Evolutionary conservation across 345 rosid species (phyloP).

Genomic region (Rhodamnia rubescens): DNA sequence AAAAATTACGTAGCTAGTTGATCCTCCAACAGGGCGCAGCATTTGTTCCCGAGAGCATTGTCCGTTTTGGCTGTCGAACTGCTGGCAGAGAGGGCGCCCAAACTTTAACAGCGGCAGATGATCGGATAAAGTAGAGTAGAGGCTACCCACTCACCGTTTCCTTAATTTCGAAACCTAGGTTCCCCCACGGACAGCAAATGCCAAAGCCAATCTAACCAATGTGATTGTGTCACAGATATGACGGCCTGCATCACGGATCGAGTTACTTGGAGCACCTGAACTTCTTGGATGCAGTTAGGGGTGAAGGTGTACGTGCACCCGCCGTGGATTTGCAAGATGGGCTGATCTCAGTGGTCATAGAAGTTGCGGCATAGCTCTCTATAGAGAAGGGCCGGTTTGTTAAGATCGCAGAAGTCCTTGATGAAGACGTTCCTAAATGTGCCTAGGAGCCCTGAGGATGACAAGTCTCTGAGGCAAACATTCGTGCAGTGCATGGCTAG

Average conservation of each 20-base stretch:
- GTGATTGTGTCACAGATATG: constrained; percentile 35
- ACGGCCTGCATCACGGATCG: constrained; percentile 89
- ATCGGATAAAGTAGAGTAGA: constrained; percentile 52
- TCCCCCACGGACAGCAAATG: not conserved
- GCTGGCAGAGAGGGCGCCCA: constrained; percentile 66
- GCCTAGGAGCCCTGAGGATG: not conserved
- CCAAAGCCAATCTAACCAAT: not conserved
- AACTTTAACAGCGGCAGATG: constrained; percentile 53
- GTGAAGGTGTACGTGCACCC: constrained; percentile 31
- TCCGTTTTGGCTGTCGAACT: constrained; percentile 47
- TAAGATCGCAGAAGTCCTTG: constrained; percentile 50
- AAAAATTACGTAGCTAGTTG: not conserved
- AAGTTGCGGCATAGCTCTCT: constrained; percentile 93
- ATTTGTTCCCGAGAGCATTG: constrained; percentile 75
- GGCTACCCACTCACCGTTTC: not conserved
- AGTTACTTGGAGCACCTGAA: constrained; percentile 87
- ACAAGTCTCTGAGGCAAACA: not conserved
- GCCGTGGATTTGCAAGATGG: constrained; percentile 81
- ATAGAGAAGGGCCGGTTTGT: constrained; percentile 64
- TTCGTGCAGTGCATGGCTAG: not conserved
- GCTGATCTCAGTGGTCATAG: constrained; percentile 83
- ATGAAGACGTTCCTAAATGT: not conserved
- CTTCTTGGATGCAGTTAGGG: constrained; percentile 57
- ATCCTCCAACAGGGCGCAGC: constrained; percentile 68
- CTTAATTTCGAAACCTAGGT: not conserved